These are phyloP conservation scores for Sherardia arvensis DNA, from an alignment of 257 asterid species.

Conservation along the genomic window DNA sequence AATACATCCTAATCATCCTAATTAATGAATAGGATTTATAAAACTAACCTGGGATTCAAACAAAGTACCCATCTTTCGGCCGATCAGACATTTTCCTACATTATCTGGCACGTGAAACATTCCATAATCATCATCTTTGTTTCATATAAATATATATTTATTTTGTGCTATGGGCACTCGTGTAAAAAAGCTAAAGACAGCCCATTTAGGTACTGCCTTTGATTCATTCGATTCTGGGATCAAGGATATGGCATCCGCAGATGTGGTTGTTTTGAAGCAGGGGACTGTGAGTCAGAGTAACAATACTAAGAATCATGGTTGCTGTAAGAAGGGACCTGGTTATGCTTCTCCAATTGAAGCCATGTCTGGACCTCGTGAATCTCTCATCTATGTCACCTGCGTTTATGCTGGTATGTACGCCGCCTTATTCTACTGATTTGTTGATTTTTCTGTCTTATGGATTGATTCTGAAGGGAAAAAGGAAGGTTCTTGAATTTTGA, in stretches of 20 bases:
- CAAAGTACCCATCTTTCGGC: not conserved
- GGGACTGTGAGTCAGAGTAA: constrained; percentile 22
- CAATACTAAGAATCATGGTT: constrained; percentile 14
- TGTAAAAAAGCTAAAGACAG: not conserved
- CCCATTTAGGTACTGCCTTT: not conserved
- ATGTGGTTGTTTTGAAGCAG: constrained; percentile 38
- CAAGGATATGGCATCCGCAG: constrained; percentile 54
- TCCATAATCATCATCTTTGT: not conserved
- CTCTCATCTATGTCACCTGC: constrained; percentile 87
- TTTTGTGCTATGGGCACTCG: not conserved
- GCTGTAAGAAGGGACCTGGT: constrained; percentile 79
- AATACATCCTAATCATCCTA: not conserved
- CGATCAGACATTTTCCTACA: not conserved
- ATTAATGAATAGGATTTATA: not conserved
- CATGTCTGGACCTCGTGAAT: constrained; percentile 87
- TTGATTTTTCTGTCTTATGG: not conserved
- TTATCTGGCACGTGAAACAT: not conserved
- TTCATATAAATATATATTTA: too few relatives aligned
- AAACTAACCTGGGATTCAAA: not conserved
- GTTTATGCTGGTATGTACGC: constrained; percentile 44
- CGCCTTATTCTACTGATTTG: not conserved
- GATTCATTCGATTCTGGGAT: not conserved
- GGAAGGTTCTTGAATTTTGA: not conserved
- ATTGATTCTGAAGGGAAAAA: not conserved
- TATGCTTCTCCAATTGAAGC: constrained; percentile 84